A percentile compares a stretch with the other conserved stretches of the same genome.
Conservation (phyloP, 148 eudicot species). For the Silene latifolia region DNA sequence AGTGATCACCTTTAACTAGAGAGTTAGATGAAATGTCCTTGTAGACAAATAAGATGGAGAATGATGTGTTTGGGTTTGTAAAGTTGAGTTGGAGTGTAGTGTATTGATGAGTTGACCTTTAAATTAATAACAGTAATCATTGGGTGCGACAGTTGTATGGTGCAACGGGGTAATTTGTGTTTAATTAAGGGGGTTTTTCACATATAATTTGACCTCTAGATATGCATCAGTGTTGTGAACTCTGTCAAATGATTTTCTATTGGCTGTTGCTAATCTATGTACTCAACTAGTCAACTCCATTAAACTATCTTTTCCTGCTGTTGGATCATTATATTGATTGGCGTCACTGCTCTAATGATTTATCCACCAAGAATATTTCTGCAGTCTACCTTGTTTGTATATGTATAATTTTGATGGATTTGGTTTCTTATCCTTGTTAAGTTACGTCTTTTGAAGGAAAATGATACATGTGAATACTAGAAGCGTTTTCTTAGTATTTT, state of each 20-base stretch:
- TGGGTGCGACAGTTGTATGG: no score
- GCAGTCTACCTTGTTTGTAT: not conserved
- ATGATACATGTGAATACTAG: not conserved
- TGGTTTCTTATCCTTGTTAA: not conserved
- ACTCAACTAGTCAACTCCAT: not conserved
- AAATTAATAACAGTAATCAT: no score
- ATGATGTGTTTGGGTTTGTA: not conserved
- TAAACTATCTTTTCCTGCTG: conserved; percentile 4
- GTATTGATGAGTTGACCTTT: conserved; percentile 20
- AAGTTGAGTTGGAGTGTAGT: conserved; percentile 6
- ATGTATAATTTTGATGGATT: not conserved
- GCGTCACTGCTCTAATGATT: not conserved
- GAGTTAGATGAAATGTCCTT: not conserved
- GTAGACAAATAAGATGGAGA: not conserved
- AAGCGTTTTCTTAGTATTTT: not conserved
- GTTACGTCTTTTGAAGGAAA: not conserved
- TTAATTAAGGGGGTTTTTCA: no score
- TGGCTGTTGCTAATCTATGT: not conserved
- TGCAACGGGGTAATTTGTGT: no score
- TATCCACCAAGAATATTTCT: conserved; percentile 3
- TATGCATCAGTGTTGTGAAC: conserved; percentile 3
- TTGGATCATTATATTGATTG: not conserved
- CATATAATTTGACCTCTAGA: conserved; percentile 6
- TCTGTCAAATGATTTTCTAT: not conserved
- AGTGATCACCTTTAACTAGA: not conserved